Base-by-base conservation (phyloP, 352 stramenopile species). In the Peronospora belbahrii region DNA sequence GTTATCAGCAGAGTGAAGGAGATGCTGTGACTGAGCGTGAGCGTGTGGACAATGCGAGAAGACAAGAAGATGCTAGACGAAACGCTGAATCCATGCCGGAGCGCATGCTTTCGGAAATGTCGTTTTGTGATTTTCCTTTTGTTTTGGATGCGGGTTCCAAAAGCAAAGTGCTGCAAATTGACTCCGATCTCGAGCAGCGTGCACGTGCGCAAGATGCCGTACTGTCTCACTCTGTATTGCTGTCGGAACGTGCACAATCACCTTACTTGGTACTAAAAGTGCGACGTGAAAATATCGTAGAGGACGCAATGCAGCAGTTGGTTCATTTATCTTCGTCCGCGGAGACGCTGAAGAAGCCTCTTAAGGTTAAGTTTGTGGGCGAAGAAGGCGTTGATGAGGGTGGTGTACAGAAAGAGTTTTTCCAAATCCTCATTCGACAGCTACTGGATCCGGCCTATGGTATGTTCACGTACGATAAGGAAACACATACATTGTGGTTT, bases 331-430 rank as follows among this genome's bases (percentile, higher is more conserved):
- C 59, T 14, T 49, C 45, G 10, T 71, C 71, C 27, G 50, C 79
- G 0, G 76, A 84, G 14, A 67, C 72, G 10, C 36, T 90, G 20
- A 90, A 90, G 48, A 90, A 88, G 41, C 75, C 79, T 2, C 57
- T 90, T 0, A 90, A 90, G 34, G 74, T 90, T 18, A 88, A 90
- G 48, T 90, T 90, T 63, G 66, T 89, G 18, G 79, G 72, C 1
- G 79, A 90, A 59, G 79, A 90, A 66, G 79, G 79, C 8, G 67
- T 90, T 10, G 79, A 90, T 40, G 79, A 90, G 59, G 79, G 79
- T 24, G 79, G 79, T 6, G 79, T 90, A 10, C 70, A 79, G 25
- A 90, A 90, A 39, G 79, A 90, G 34, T 90, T 85, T 43, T 90
- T 90, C 31, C 79, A 90, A 60, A 87, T 89, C 32, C 60, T 90